Base-by-base conservation (phyloP, 176 grass and related monocot genomes). In the Aegilops bicornis region DNA sequence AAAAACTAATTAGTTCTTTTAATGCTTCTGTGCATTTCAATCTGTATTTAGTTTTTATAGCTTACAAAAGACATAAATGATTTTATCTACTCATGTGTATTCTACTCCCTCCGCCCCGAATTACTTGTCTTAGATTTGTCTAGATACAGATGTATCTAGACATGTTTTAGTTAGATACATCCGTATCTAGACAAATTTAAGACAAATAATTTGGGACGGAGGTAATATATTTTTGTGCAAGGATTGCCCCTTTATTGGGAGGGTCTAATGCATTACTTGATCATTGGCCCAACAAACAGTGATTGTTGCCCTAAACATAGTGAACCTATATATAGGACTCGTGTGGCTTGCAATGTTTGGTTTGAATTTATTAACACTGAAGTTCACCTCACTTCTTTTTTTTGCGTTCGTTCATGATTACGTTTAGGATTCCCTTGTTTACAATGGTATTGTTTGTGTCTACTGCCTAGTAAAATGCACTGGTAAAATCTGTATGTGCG, bases 361-460 rank as follows among this genome's bases (percentile, higher is more conserved):
- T 85, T n/a, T n/a, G 40, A 74, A 80, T 24, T 29, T 54, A 54
- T 54, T 6, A 35, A 60, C 72, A 76, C 77, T 54, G 48, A 76
- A 76, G 30, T 2, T 79, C 59, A 84, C 56, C 30, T 10, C 61
- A 77, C 43, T 11, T 43, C 12, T n/a, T 62, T 70, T 22, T 32
- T 82, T 54, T 32, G 10, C 36, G 7, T 71, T 82, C 19, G 16
- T 58, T 17, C 65, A n/a, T n/a, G n/a, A n/a, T n/a, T 80, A 50
- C 5, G 47, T 78, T 66, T 85, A 63, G 19, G 19, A 58, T 58
- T 58, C 54, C 54, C 54, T 58, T 58, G 19, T 58, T 58, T 58
- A 8, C 54, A 58, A 8, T 58, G 54, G 19, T 22, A 58, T 58
- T 58, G 19, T 19, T 58, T 58, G 54, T 58, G 54, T 19, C 19